phyloP scores from a whole-genome alignment of 805 yeast genomes.

The Crinitomyces ghanaensis region DNA sequence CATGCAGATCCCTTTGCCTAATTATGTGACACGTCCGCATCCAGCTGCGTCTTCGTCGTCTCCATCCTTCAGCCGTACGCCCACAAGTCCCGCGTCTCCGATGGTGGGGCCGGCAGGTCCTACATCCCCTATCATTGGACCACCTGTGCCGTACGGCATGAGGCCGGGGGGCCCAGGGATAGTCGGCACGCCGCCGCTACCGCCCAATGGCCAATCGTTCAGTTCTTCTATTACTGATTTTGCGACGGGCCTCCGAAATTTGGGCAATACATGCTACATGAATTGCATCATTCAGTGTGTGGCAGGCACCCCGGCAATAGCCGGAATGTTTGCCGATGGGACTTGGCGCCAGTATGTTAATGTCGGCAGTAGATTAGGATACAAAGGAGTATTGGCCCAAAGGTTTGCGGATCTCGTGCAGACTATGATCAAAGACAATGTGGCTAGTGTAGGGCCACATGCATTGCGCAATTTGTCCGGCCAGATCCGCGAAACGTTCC shows the following conservation, averaged over 20 bases:
- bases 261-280: slow-evolving; percentile 92
- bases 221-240: slow-evolving; percentile 26
- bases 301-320: slow-evolving; percentile 56
- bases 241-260: slow-evolving; percentile 61
- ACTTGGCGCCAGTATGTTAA: slow-evolving; percentile 60
- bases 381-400: slow-evolving; percentile 66
- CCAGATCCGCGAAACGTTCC: slow-evolving; percentile 50
- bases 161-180: no score
- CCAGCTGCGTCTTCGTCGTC: slow-evolving; percentile 2
- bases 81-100: background rate
- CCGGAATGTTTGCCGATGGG: slow-evolving; percentile 49
- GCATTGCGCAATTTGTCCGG: slow-evolving; percentile 62
- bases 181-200: slow-evolving; percentile 3
- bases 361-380: slow-evolving; percentile 60
- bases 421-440: slow-evolving; percentile 40
- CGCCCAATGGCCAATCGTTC: slow-evolving; percentile 5
- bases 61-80: background rate
- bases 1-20: background rate
- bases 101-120: background rate
- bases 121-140: slow-evolving; percentile 1
- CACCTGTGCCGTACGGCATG: slow-evolving; percentile 3
- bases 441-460: slow-evolving; percentile 43
- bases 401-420: slow-evolving; percentile 51
- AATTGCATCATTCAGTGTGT: slow-evolving; percentile 83
- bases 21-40: background rate